Evolutionary conservation across 192 early-diverging fungal species (phyloP).

Genomic region (Coemansia guatemalensis): DNA sequence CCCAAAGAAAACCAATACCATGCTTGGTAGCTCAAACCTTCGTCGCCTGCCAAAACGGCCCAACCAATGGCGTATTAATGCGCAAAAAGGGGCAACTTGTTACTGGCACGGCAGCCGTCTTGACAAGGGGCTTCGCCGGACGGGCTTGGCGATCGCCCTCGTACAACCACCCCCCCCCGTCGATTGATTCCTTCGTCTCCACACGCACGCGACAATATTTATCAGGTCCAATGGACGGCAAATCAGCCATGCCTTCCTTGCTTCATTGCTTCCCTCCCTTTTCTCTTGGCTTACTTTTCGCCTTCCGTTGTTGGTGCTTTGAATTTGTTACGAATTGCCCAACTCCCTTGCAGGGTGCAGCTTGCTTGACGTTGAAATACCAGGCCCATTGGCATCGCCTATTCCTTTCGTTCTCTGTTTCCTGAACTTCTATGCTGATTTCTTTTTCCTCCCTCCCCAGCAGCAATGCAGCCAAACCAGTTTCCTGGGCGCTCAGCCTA

Average conservation of each 20-base stretch:
- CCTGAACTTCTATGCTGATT: background rate
- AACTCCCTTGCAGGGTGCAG: background rate
- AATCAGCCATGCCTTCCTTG: background rate
- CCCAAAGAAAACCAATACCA: background rate
- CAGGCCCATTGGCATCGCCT: background rate
- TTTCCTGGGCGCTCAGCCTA: conserved; percentile 4
- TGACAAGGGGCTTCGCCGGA: background rate
- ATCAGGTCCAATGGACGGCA: background rate
- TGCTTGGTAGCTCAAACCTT: background rate
- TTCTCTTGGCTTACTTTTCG: background rate
- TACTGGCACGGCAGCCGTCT: background rate
- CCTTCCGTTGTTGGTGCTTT: background rate
- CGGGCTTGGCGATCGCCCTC: background rate
- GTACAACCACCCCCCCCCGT: background rate
- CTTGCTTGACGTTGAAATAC: background rate
- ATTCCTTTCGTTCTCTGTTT: background rate
- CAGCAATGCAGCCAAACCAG: conserved; percentile 1
- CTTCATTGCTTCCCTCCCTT: background rate
- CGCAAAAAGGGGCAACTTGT: background rate
- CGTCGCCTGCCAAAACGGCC: background rate
- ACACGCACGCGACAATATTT: background rate
- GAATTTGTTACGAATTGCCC: background rate
- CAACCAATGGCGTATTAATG: background rate
- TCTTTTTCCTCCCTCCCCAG: background rate
- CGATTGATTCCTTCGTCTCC: background rate